Conservation (phyloP, 345 rosid genomes). For the Eucalyptus sp. region DNA sequence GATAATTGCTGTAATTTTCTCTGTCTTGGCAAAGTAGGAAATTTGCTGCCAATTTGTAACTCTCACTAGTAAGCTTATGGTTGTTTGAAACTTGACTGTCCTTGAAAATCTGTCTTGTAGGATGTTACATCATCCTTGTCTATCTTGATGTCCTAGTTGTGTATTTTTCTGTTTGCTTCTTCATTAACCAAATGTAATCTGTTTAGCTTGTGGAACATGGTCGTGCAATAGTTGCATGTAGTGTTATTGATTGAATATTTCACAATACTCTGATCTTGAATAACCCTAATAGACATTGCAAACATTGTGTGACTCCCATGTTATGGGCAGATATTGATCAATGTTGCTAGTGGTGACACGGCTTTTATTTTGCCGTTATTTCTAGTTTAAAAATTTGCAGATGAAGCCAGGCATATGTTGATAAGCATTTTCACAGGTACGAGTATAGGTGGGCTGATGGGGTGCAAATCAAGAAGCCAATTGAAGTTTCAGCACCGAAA, state of each 20-base stretch:
- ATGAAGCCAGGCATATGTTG: neutral
- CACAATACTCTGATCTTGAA: neutral
- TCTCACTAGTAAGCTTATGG: neutral
- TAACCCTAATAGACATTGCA: neutral
- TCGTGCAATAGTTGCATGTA: neutral
- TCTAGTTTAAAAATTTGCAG: neutral
- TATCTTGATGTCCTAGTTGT: neutral
- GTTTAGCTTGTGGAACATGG: neutral
- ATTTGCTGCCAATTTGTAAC: neutral
- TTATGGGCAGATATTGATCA: neutral
- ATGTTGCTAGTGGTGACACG: neutral
- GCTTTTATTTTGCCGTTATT: neutral
- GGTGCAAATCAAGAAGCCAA: slow-evolving; percentile 94
- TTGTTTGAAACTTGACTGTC: neutral
- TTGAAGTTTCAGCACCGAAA: slow-evolving; percentile 98
- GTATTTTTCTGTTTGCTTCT: neutral
- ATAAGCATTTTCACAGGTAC: slow-evolving; percentile 38
- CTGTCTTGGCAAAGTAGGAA: neutral
- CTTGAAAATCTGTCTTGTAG: neutral
- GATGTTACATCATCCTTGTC: neutral
- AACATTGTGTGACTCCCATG: neutral
- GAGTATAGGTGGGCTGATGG: slow-evolving; percentile 99
- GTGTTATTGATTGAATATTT: neutral
- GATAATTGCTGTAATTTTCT: neutral
- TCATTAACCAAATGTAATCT: neutral